phyloP scores from a whole-genome alignment of 345 rosid species.

The Citrus hindsii region DNA sequence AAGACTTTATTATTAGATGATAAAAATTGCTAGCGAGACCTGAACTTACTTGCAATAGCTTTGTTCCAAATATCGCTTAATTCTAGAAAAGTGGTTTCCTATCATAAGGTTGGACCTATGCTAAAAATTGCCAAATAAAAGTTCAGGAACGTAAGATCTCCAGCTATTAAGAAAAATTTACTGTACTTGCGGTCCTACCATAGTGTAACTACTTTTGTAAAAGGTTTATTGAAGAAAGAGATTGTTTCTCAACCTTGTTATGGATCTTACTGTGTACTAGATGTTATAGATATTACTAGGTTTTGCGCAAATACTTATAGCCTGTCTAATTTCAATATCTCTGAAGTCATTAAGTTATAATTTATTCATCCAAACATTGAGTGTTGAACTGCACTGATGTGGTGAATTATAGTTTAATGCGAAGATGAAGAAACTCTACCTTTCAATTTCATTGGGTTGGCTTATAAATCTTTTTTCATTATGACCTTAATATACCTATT shows the following conservation, averaged over 20 bases:
- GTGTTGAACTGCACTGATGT: background rate
- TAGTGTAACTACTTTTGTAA: background rate
- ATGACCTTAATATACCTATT: background rate
- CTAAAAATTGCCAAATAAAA: background rate
- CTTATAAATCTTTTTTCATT: background rate
- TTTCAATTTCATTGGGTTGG: background rate
- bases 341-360: background rate
- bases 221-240: background rate
- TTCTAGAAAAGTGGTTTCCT: background rate
- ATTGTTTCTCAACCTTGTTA: background rate
- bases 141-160: background rate
- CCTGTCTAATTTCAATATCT: background rate
- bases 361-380: background rate
- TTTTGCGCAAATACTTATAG: background rate
- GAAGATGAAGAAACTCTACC: background rate
- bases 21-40: background rate
- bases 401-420: background rate
- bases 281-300: background rate
- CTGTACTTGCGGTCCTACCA: background rate
- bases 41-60: background rate
- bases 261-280: background rate
- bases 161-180: background rate
- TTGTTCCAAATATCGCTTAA: background rate
- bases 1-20: background rate
- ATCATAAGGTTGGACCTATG: background rate